phyloP scores from a whole-genome alignment of 371 early-diverging fungal species.

The Mucor sp. region DNA sequence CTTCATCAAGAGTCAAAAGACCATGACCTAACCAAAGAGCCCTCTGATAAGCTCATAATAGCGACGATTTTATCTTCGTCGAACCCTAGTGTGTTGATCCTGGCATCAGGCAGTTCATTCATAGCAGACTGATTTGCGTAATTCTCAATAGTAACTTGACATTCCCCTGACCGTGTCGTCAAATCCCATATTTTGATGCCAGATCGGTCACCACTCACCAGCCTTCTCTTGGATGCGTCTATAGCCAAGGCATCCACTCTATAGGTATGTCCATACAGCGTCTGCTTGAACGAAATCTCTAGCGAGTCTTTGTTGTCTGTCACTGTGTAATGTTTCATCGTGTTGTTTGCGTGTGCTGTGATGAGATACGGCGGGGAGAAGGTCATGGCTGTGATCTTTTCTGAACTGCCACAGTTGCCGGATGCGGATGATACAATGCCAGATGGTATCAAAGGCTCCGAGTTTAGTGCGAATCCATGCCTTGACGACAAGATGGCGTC shows the following conservation, averaged over 20 bases:
- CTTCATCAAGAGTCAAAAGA: slow-evolving; percentile 15
- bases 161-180: not conserved
- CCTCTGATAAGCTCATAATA: slow-evolving; percentile 7
- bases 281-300: slow-evolving; percentile 33
- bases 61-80: slow-evolving; percentile 42
- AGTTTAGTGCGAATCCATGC: slow-evolving; percentile 28
- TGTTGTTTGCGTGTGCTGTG: slow-evolving; percentile 55
- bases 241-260: slow-evolving; percentile 43
- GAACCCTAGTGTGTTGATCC: slow-evolving; percentile 32
- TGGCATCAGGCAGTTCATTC: slow-evolving; percentile 19
- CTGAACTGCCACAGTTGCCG: not conserved
- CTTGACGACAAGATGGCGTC: slow-evolving; percentile 27
- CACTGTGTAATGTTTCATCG: slow-evolving; percentile 49
- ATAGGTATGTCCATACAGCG: slow-evolving; percentile 51
- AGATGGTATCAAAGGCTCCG: slow-evolving; percentile 10
- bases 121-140: slow-evolving; percentile 10
- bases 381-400: slow-evolving; percentile 32
- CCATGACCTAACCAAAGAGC: slow-evolving; percentile 23
- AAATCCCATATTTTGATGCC: slow-evolving; percentile 50
- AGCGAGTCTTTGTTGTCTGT: slow-evolving; percentile 10
- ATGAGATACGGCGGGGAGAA: slow-evolving; percentile 45
- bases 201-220: slow-evolving; percentile 49
- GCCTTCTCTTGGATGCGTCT: slow-evolving; percentile 22
- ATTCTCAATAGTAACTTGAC: slow-evolving; percentile 1
- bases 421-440: not conserved